These are phyloP conservation scores for Lactarius evosmus DNA, from an alignment of 768 basidiomycete species.

Conservation along the genomic window DNA sequence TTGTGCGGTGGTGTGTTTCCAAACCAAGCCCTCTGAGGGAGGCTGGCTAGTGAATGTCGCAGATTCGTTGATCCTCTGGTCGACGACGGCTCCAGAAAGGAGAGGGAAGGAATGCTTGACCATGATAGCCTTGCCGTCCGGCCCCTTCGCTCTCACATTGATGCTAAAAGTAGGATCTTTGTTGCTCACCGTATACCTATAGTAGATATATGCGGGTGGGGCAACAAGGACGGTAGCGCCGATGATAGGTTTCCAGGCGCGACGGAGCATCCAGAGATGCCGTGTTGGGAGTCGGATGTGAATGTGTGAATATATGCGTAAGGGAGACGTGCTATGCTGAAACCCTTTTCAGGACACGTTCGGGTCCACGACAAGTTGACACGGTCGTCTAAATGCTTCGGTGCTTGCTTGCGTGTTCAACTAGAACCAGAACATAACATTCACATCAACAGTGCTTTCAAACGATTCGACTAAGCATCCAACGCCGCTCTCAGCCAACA, in stretches of 20 bases:
- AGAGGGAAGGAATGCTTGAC: slow-evolving; percentile 51
- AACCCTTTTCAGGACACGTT: background rate
- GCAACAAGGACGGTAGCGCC: slow-evolving; percentile 53
- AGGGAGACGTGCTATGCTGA: background rate
- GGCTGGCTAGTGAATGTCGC: slow-evolving; percentile 45
- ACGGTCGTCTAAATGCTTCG: background rate
- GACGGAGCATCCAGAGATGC: slow-evolving; percentile 50
- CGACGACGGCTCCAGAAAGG: slow-evolving; percentile 51
- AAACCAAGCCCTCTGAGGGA: slow-evolving; percentile 54
- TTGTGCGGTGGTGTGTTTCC: slow-evolving; percentile 76
- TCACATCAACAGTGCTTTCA: slow-evolving; percentile 15
- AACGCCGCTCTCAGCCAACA: slow-evolving; percentile 23
- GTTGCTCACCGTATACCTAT: slow-evolving; percentile 40
- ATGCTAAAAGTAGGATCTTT: slow-evolving; percentile 50
- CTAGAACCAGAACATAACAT: slow-evolving; percentile 2
- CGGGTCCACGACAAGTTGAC: background rate
- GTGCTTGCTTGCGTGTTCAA: slow-evolving; percentile 9
- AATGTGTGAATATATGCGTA: background rate
- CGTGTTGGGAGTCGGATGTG: background rate
- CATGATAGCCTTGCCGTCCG: slow-evolving; percentile 61
- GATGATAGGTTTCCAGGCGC: slow-evolving; percentile 65
- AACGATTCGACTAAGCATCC: slow-evolving; percentile 22
- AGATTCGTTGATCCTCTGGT: slow-evolving; percentile 56
- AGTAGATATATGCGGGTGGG: slow-evolving; percentile 57
- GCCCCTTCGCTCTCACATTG: slow-evolving; percentile 48